These are phyloP conservation scores for Hortiboletus campestris DNA, from an alignment of 768 basidiomycete species.

Conservation along the genomic window DNA sequence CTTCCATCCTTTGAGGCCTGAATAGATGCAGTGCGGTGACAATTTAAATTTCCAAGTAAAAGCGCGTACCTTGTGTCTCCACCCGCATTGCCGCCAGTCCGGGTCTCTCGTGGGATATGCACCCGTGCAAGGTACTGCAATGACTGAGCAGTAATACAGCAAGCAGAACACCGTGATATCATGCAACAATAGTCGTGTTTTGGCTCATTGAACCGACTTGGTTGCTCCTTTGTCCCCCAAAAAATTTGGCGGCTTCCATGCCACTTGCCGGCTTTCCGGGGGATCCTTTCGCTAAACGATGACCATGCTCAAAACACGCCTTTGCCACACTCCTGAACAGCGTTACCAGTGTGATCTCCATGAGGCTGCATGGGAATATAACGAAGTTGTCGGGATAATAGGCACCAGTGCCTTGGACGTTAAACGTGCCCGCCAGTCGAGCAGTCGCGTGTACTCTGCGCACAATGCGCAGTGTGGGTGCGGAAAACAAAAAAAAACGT, in stretches of 20 bases:
- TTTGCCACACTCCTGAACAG: slow-evolving; percentile 8
- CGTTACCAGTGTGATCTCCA: slow-evolving; percentile 3
- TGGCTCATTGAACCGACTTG: neutral
- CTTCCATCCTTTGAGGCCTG: slow-evolving; percentile 6
- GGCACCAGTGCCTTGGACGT: neutral
- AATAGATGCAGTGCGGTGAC: slow-evolving; percentile 23
- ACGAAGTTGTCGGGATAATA: slow-evolving; percentile 8
- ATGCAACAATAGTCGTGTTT: neutral
- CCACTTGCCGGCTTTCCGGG: slow-evolving; percentile 8
- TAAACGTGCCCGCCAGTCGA: slow-evolving; percentile 7
- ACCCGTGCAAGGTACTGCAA: slow-evolving; percentile 10
- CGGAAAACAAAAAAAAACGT: slow-evolving; percentile 10
- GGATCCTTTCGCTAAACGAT: slow-evolving; percentile 15
- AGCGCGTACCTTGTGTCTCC: slow-evolving; percentile 18
- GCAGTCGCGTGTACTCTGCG: slow-evolving; percentile 1
- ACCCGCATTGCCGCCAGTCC: slow-evolving; percentile 17
- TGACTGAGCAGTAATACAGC: slow-evolving; percentile 6
- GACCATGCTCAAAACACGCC: slow-evolving; percentile 18
- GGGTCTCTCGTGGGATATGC: neutral
- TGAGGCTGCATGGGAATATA: slow-evolving; percentile 20
- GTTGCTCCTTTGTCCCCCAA: neutral
- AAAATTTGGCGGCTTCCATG: slow-evolving; percentile 5
- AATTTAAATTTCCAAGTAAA: slow-evolving; percentile 1
- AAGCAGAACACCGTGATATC: slow-evolving; percentile 2
- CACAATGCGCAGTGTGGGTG: neutral